Conservation (phyloP, 208 protist genomes). For the Trichomonas vaginalis region DNA sequence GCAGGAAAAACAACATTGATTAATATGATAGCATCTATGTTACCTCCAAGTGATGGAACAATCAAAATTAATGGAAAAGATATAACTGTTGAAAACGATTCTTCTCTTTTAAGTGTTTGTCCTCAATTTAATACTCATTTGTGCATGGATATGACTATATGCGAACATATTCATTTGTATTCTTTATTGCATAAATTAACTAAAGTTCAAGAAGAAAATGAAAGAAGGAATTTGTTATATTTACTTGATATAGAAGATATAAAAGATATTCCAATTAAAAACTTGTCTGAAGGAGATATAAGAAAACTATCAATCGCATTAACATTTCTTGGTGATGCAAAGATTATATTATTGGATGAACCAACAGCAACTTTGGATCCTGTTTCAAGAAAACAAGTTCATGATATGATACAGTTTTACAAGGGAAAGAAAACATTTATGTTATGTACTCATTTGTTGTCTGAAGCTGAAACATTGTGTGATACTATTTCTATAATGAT, state of each 20-base stretch:
- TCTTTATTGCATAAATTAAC: too few relatives aligned
- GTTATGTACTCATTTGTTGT: not conserved
- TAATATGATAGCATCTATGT: constrained; percentile 26
- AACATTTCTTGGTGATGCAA: not conserved
- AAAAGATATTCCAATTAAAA: not conserved
- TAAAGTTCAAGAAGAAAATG: not conserved
- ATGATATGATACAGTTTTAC: not conserved
- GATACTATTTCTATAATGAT: not conserved
- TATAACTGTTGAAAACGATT: not conserved
- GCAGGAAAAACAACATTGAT: constrained; percentile 35
- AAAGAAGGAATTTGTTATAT: not conserved
- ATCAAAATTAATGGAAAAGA: not conserved
- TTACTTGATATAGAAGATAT: not conserved
- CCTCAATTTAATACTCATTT: not conserved
- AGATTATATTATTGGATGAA: not conserved
- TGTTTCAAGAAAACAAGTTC: not conserved
- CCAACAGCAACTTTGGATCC: not conserved
- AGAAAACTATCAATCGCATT: not conserved
- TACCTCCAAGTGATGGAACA: not conserved
- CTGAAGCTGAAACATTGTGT: not conserved
- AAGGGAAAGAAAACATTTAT: not conserved
- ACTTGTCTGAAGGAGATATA: not conserved
- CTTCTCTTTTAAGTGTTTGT: not conserved
- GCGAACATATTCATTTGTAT: not conserved
- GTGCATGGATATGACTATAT: not conserved